Percentiles rank a stretch among this genome's conserved stretches.
These are phyloP conservation scores for Ganoderma resinaceum DNA, from an alignment of 1,284 basidiomycete genomes.

Conservation along the genomic window DNA sequence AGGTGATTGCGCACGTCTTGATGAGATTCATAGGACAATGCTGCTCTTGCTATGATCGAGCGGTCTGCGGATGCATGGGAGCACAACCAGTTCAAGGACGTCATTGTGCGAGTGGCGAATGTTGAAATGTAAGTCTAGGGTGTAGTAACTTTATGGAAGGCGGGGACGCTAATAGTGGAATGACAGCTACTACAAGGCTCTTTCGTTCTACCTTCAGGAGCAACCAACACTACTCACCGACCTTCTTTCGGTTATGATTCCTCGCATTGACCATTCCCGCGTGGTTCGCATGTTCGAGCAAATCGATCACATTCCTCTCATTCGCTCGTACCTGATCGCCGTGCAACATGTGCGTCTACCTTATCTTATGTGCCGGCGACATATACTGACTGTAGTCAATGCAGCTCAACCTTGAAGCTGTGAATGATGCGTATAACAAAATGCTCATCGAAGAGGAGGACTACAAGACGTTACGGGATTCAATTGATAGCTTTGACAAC, in stretches of 20 bases:
- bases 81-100: slow-evolving; percentile 98
- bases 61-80: slow-evolving; percentile 98
- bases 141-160: not conserved
- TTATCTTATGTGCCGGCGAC: not conserved
- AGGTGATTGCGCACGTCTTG: slow-evolving; percentile 2
- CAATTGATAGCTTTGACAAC: slow-evolving; percentile 97
- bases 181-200: slow-evolving; percentile 84
- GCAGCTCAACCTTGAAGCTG: slow-evolving; percentile 93
- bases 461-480: slow-evolving; percentile 95
- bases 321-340: slow-evolving; percentile 95
- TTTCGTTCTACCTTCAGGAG: slow-evolving; percentile 91
- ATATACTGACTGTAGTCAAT: slow-evolving; percentile 5
- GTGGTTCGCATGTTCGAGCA: slow-evolving; percentile 97
- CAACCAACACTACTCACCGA: slow-evolving; percentile 95
- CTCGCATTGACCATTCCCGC: slow-evolving; percentile 93
- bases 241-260: slow-evolving; percentile 89
- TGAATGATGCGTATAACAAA: slow-evolving; percentile 98
- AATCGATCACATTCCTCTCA: slow-evolving; percentile 95
- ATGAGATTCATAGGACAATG: slow-evolving; percentile 76
- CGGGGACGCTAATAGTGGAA: slow-evolving; percentile 11
- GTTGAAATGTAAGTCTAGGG: slow-evolving; percentile 82
- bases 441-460: slow-evolving; percentile 99
- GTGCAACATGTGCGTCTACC: slow-evolving; percentile 84
- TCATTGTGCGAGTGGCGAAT: slow-evolving; percentile 94
- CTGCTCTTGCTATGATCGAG: slow-evolving; percentile 98